phyloP scores from a whole-genome alignment of 257 asterid species.

The Scutellaria galericulata region DNA sequence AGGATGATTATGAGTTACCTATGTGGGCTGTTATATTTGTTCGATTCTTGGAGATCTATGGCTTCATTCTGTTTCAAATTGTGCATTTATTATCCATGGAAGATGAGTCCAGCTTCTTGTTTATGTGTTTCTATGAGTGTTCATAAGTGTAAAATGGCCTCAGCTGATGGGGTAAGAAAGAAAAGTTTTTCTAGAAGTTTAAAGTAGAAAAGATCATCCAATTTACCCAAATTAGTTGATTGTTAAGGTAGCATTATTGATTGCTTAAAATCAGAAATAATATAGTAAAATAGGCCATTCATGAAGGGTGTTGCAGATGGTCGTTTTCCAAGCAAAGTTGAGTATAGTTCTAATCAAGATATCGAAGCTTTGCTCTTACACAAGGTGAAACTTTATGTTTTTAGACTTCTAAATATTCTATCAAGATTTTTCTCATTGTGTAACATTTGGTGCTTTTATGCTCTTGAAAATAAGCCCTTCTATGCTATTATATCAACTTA shows the following conservation, averaged over 20 bases:
- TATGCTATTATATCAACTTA: neutral
- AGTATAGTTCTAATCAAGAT: neutral
- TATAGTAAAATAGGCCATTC: neutral
- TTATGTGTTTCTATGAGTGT: constrained; percentile 21
- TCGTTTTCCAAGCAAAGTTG: neutral
- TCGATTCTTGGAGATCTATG: constrained; percentile 23
- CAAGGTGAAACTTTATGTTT: neutral
- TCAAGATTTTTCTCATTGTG: constrained; percentile 4
- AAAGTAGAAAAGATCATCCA: too few species aligned
- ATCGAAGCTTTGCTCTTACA: neutral
- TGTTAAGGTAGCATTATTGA: constrained; percentile 9
- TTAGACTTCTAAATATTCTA: neutral
- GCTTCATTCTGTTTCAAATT: neutral
- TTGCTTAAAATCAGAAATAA: neutral
- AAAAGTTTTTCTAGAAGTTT: too few species aligned
- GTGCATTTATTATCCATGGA: neutral
- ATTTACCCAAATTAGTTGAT: neutral
- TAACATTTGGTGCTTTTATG: neutral
- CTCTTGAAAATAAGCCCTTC: constrained; percentile 17
- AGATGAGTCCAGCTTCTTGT: neutral
- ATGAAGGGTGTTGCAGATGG: neutral
- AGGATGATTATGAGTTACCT: neutral
- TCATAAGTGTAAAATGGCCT: neutral
- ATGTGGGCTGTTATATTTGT: neutral
- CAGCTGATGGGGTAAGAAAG: too few species aligned